Base-by-base conservation (phyloP, 2,329 filamentous ascomycete species). In the Hypoxylon sp. region DNA sequence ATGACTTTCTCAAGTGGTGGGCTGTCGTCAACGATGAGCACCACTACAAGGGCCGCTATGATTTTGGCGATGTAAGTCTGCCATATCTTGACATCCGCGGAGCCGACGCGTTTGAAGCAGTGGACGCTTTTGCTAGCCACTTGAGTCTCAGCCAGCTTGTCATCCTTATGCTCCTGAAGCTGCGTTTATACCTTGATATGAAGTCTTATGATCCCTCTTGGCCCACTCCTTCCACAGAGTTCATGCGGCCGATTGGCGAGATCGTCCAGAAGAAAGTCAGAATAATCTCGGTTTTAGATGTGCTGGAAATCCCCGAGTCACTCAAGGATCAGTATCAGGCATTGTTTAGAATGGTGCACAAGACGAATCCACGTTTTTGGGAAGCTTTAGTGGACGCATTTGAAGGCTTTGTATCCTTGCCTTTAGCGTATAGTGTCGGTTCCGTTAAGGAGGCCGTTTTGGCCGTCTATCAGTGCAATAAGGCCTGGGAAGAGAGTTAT, bases 1-100 rank as follows among this genome's bases (percentile, higher is more conserved):
- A 84, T 70, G 81, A 84, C 69, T 85, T 85, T 60, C 35, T 84
- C 71, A 86, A 84, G 74, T 86, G 81, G 83, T 86, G 78, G 77
- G 73, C 67, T 4, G 77, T 73, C 0, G 68, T 67, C 0, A 75
- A 65, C 4, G 35, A 66, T 54, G 54, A 62, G 60, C 42, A 64
- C 51, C 39, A 57, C 53, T 56, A 56, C 53, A 39, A 54, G 39
- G 51, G 51, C 31, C 31, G 9, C 26, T 47, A 47, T 56, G 24
- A 65, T 29, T 65, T 51, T 58, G 24, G n/a, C 44, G 59, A 70
- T 44, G 13, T 24, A 53, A 65, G 52, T 61, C 65, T 63, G 55
- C 70, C 68, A 55, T 72, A 68, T 62, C 65, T 70, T 44, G 56
- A 72, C 60, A 65, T 68, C 56, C 10, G 37, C 48, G 70, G 65